These are phyloP conservation scores for Cucurbita moschata DNA, from an alignment of 306 rosid genomes.

Conservation along the genomic window DNA sequence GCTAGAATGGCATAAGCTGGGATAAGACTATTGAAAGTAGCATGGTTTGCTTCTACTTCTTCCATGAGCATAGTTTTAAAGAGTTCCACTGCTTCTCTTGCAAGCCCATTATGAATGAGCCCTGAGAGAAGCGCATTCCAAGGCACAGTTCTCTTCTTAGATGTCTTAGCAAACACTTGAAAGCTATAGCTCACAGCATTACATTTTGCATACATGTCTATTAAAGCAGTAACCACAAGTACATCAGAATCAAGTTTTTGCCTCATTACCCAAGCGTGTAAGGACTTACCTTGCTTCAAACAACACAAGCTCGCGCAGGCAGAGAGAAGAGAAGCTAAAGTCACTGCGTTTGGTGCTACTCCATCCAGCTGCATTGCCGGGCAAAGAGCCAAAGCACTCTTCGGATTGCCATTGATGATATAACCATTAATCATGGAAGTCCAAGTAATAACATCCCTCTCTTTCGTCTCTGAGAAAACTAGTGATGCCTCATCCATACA, in stretches of 20 bases:
- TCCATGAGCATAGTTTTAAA: constrained; percentile 57
- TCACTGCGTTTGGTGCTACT: constrained; percentile 52
- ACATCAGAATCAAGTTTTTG: constrained; percentile 50
- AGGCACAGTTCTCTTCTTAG: constrained; percentile 47
- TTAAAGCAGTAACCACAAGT: constrained; percentile 64
- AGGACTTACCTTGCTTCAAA: constrained; percentile 41
- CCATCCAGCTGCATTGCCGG: constrained; percentile 45
- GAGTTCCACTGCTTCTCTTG: constrained; percentile 45
- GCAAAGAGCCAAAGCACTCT: constrained; percentile 50
- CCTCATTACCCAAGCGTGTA: constrained; percentile 71
- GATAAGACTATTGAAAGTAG: constrained; percentile 56
- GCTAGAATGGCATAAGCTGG: constrained; percentile 68
- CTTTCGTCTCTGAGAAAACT: constrained; percentile 25
- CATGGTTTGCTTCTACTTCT: constrained; percentile 37
- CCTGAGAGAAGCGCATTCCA: constrained; percentile 76
- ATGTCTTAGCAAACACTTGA: constrained; percentile 39
- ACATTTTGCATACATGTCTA: constrained; percentile 51
- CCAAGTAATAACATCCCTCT: constrained; percentile 82
- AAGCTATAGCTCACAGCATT: constrained; percentile 26
- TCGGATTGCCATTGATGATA: constrained; percentile 45
- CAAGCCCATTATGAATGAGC: constrained; percentile 43
- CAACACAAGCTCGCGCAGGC: constrained; percentile 47
- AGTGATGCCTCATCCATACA: constrained; percentile 38
- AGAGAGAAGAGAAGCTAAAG: constrained; percentile 51
- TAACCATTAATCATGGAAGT: constrained; percentile 67